Evolutionary conservation across 192 early-diverging fungal species (phyloP).

Genomic region (Rhizophlyctis rosea): DNA sequence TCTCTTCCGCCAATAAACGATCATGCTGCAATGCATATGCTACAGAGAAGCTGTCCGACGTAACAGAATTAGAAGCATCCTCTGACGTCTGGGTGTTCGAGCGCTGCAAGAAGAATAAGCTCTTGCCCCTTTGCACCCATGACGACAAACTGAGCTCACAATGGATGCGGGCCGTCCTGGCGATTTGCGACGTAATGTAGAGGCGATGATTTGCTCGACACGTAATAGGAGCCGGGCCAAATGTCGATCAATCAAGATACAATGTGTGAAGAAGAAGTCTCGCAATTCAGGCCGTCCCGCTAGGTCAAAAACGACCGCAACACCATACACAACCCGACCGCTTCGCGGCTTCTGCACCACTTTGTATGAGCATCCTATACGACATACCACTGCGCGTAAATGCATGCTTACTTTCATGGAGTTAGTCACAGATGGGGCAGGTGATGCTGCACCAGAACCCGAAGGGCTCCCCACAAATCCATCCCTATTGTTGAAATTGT

Average conservation of each 20-base stretch:
- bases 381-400: too few relatives aligned
- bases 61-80: neutral
- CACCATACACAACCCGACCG: slow-evolving; percentile 18
- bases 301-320: slow-evolving; percentile 23
- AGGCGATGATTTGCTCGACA: slow-evolving; percentile 8
- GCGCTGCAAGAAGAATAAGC: neutral
- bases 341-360: too few relatives aligned
- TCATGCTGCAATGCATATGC: slow-evolving; percentile 15
- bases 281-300: slow-evolving; percentile 10
- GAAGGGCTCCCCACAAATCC: neutral
- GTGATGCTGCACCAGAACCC: neutral
- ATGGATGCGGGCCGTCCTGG: too few relatives aligned
- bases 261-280: slow-evolving; percentile 37
- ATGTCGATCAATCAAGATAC: slow-evolving; percentile 26
- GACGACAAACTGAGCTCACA: too few relatives aligned
- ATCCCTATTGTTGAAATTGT: slow-evolving; percentile 11
- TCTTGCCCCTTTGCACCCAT: too few relatives aligned
- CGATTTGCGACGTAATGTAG: too few relatives aligned
- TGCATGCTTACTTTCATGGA: neutral
- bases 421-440: neutral
- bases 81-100: neutral
- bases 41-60: neutral
- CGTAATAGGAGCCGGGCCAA: slow-evolving; percentile 13
- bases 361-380: too few relatives aligned
- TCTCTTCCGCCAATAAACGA: neutral